Evolutionary conservation across 2,329 filamentous ascomycete species (phyloP).

Genomic region (Trichocomaceae sp.): DNA sequence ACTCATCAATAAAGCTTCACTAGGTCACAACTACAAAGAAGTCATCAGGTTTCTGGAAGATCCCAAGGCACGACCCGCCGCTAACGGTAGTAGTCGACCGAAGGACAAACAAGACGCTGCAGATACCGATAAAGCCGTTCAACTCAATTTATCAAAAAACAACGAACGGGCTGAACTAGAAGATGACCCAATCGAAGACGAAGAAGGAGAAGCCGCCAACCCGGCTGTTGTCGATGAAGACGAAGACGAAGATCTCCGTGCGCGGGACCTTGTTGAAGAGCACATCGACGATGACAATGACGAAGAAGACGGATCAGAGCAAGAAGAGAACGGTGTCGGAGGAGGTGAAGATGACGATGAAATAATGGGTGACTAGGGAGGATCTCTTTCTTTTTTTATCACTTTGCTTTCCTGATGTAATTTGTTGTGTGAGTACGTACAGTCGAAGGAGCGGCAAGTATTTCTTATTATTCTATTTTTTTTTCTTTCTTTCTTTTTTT

Average conservation of each 20-base stretch:
- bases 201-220: slow-evolving; percentile 26
- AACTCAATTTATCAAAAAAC: slow-evolving; percentile 23
- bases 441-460: neutral
- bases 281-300: slow-evolving; percentile 10
- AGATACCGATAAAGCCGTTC: slow-evolving; percentile 27
- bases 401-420: slow-evolving; percentile 10
- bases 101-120: slow-evolving; percentile 32
- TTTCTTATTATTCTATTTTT: neutral
- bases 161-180: slow-evolving; percentile 40
- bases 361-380: slow-evolving; percentile 37
- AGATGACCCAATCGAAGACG: slow-evolving; percentile 34
- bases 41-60: slow-evolving; percentile 75
- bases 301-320: slow-evolving; percentile 22
- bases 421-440: slow-evolving; percentile 3
- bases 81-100: slow-evolving; percentile 18
- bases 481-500: neutral
- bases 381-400: slow-evolving; percentile 10
- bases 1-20: slow-evolving; percentile 67
- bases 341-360: slow-evolving; percentile 26
- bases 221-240: slow-evolving; percentile 31
- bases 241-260: slow-evolving; percentile 36
- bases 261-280: slow-evolving; percentile 31
- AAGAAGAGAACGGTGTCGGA: neutral
- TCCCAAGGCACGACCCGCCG: slow-evolving; percentile 39
- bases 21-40: slow-evolving; percentile 81